A percentile compares a stretch with the other conserved stretches of the same genome.
Evolutionary conservation across 1,284 basidiomycete genomes (phyloP).

Genomic region (Kwoniella shivajii): DNA sequence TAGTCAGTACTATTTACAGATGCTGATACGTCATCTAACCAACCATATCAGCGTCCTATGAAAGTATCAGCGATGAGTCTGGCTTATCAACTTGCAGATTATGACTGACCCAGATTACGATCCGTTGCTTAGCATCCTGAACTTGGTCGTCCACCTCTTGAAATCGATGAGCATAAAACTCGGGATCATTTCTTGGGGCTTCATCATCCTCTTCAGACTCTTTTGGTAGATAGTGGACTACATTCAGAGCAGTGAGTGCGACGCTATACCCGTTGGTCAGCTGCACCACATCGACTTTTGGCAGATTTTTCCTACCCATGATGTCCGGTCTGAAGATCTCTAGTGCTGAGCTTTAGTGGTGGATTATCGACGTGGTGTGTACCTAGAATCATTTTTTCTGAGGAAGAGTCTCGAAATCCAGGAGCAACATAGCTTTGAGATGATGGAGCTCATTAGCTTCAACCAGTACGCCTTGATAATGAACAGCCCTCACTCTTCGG

Average conservation of each 20-base stretch:
- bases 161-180: background rate
- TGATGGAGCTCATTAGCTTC: background rate
- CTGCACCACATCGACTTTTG: background rate
- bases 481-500: slow-evolving; percentile 24
- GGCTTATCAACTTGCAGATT: background rate
- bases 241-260: slow-evolving; percentile 6
- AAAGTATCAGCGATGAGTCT: background rate
- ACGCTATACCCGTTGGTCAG: slow-evolving; percentile 3
- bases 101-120: slow-evolving; percentile 21
- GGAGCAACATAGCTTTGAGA: slow-evolving; percentile 23
- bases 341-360: background rate
- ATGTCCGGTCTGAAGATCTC: slow-evolving; percentile 11
- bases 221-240: slow-evolving; percentile 8
- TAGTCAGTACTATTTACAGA: background rate
- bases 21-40: background rate
- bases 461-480: background rate
- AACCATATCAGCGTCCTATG: slow-evolving; percentile 20
- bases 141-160: background rate
- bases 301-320: slow-evolving; percentile 20
- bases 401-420: slow-evolving; percentile 13
- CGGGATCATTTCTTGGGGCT: background rate
- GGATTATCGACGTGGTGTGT: slow-evolving; percentile 14
- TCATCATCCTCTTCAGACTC: background rate
- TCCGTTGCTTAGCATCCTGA: background rate
- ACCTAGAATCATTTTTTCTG: slow-evolving; percentile 8